Conservation (phyloP, 208 protist genomes). For the Wallacemonas collosoma region DNA sequence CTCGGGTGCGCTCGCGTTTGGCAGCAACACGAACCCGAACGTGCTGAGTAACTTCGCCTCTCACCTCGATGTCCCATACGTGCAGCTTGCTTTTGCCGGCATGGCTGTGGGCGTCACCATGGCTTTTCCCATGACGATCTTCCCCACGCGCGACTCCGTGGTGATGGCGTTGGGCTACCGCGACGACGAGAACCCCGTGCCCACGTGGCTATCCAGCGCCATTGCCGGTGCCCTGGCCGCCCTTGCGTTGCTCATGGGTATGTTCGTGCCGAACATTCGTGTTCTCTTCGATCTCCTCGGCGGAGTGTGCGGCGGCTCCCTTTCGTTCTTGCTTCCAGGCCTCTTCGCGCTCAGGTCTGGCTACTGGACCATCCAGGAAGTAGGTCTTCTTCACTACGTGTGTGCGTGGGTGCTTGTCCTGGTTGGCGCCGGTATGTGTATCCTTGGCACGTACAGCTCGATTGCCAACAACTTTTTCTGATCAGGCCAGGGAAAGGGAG, state of each 20-base stretch:
- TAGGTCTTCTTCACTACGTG: conserved; percentile 39
- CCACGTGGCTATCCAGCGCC: conserved; percentile 39
- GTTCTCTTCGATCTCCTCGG: conserved; percentile 81
- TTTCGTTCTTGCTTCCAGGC: conserved; percentile 79
- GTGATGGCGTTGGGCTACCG: conserved; percentile 63
- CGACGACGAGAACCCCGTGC: conserved; percentile 34
- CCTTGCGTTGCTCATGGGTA: conserved; percentile 59
- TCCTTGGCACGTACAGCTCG: conserved; percentile 53
- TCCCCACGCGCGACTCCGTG: conserved; percentile 74
- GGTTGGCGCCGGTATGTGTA: conserved; percentile 51
- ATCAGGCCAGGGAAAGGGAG: background rate
- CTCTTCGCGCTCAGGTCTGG: conserved; percentile 66
- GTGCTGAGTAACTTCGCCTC: conserved; percentile 73
- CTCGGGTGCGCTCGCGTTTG: conserved; percentile 72
- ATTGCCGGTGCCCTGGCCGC: conserved; percentile 56
- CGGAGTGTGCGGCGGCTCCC: conserved; percentile 65
- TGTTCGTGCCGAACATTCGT: conserved; percentile 74
- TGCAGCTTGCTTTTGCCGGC: conserved; percentile 64
- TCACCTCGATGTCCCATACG: conserved; percentile 45
- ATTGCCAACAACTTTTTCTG: conserved; percentile 51
- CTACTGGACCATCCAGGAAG: conserved; percentile 38
- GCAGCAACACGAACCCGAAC: conserved; percentile 56
- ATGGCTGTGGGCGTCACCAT: conserved; percentile 78
- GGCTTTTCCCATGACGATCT: conserved; percentile 86
- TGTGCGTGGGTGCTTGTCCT: conserved; percentile 47